Evolutionary conservation across 2,329 filamentous ascomycete genomes (phyloP), one percentile per base, ranked within the genome.

Genomic region (Botryosphaeria dothidea): DNA sequence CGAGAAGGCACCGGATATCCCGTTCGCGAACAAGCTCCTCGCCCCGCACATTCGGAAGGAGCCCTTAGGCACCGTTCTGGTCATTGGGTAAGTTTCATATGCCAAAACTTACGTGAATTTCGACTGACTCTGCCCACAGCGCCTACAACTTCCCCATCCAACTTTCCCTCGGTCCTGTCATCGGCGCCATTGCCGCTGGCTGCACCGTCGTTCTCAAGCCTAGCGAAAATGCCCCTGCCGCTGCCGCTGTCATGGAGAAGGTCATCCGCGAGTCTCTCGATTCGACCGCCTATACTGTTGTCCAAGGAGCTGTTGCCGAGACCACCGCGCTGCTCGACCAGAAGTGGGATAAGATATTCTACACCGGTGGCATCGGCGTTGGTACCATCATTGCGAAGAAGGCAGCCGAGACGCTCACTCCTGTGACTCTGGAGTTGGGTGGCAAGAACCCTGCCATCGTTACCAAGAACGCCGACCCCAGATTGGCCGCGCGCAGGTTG

Each of bases 261-360:
- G 86, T 98, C 69, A 78, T 97, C 56, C 86, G 90, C 73, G 84
- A 87, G 45, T 85, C 86, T 43, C 88, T 99, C 62, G 95, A 98
- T 75, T 86, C 88, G 1, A 86, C 87, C 17, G 89, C 88, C 70
- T 97, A 92, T 79, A 81, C 83, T 38, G 86, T 92, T 66, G 83
- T 97, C 69, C 95, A 97, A 75, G 95, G 95, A 66, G 88, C 83
- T 29, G 80, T 97, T 21, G 84, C 89, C 13, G 92, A 97, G 82
- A 93, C 91, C 3, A 92, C 91, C 51, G 88, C 88, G 13, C 81
- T 98, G 49, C 85, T 99, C 36, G 88, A 94, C 65, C 87, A 93
- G 81, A 94, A 94, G 78, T 99, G 93, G 90, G 93, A 96, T 81
- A 98, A 97, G 85, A 96, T 99, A 73, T 93, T 95, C 83, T 99